phyloP scores from a whole-genome alignment of 306 rosid species.

The Purshia tridentata region DNA sequence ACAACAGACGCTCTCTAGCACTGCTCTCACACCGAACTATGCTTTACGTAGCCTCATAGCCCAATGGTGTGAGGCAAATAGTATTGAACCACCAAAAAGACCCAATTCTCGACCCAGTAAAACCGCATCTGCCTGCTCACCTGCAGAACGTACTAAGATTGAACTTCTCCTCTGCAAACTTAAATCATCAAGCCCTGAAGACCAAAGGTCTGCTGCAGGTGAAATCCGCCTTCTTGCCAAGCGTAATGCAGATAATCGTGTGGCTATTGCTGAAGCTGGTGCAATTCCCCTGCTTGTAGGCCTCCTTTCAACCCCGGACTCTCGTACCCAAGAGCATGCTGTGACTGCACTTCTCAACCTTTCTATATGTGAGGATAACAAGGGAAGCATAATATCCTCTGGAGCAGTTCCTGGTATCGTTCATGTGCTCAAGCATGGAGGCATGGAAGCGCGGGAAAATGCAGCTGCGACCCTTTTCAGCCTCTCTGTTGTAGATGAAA shows the following conservation, averaged over 20 bases:
- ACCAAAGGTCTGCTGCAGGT: conserved; percentile 84
- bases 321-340: conserved; percentile 96
- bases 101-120: conserved; percentile 60
- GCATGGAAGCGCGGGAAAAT: conserved; percentile 99
- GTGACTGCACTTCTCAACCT: conserved; percentile 98
- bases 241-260: conserved; percentile 94
- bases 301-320: conserved; percentile 75
- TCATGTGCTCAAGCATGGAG: conserved; percentile 84
- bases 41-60: conserved; percentile 90
- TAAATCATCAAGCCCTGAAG: conserved; percentile 63
- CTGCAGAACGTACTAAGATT: conserved; percentile 75
- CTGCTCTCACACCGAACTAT: conserved; percentile 86
- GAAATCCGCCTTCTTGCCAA: conserved; percentile 98
- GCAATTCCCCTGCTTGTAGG: conserved; percentile 87
- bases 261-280: conserved; percentile 98
- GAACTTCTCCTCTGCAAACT: conserved; percentile 70
- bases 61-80: conserved; percentile 98
- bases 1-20: conserved; percentile 68
- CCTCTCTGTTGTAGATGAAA: conserved; percentile 93
- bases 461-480: conserved; percentile 99
- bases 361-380: conserved; percentile 87
- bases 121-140: conserved; percentile 65
- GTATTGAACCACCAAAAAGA: conserved; percentile 88
- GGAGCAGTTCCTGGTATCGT: conserved; percentile 97
- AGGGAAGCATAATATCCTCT: conserved; percentile 73